phyloP scores from a whole-genome alignment of 306 rosid species.

The Potentilla sterilis region DNA sequence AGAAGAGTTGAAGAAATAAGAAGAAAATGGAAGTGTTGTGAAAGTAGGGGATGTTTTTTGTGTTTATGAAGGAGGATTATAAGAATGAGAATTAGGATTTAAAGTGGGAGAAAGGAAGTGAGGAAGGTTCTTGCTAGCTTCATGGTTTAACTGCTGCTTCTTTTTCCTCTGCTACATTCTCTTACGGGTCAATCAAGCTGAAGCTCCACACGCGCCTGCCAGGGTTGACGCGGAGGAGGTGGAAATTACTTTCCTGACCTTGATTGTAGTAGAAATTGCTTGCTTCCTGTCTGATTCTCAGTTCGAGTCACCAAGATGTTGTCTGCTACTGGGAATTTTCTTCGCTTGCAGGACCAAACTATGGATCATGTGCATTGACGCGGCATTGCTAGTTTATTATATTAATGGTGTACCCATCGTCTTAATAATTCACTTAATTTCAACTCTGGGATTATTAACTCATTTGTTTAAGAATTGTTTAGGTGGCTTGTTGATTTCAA shows the following conservation, averaged over 20 bases:
- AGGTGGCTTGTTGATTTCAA: not conserved
- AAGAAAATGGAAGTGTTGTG: not conserved
- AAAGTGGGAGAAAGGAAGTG: not conserved
- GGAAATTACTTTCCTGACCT: slow-evolving; percentile 14
- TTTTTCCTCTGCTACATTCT: not conserved
- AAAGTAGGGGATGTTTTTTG: not conserved
- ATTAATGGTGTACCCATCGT: not conserved
- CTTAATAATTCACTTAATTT: not conserved
- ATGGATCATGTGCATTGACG: not conserved
- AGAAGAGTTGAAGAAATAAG: not conserved
- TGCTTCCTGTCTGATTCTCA: too few relatives aligned
- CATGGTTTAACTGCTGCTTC: not conserved
- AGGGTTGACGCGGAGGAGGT: slow-evolving; percentile 42
- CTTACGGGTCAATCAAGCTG: not conserved
- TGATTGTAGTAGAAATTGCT: not conserved
- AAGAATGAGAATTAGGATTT: not conserved
- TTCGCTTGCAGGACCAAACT: not conserved
- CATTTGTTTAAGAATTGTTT: not conserved
- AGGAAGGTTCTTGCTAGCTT: slow-evolving; percentile 30
- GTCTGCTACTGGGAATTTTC: not conserved
- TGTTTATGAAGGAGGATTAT: not conserved
- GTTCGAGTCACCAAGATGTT: too few relatives aligned
- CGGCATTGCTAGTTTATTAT: not conserved
- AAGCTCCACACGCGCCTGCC: slow-evolving; percentile 23
- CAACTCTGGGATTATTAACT: not conserved